These are phyloP conservation scores for Smittium mucronatum DNA, from an alignment of 371 early-diverging fungal genomes.

Conservation along the genomic window DNA sequence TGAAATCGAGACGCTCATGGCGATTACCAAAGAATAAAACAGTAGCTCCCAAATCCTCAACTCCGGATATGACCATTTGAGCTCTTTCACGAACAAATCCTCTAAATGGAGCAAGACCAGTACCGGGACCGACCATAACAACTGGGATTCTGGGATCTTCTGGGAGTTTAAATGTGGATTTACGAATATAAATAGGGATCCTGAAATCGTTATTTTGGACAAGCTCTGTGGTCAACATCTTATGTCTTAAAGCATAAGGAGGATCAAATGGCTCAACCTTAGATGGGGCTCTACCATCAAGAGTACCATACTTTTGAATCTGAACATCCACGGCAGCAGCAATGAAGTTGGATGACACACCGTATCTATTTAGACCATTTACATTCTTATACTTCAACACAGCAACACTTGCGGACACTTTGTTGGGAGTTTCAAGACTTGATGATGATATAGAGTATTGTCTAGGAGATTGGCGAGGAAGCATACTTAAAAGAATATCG, in stretches of 20 bases:
- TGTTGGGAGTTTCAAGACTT: slow-evolving; percentile 49
- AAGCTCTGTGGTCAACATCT: not conserved
- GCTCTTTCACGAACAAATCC: slow-evolving; percentile 87
- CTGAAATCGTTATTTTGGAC: slow-evolving; percentile 27
- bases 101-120: slow-evolving; percentile 95
- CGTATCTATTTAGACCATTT: slow-evolving; percentile 33
- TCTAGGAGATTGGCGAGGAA: slow-evolving; percentile 72
- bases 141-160: slow-evolving; percentile 63
- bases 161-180: slow-evolving; percentile 78
- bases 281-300: too few relatives aligned
- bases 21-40: slow-evolving; percentile 90
- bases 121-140: slow-evolving; percentile 95
- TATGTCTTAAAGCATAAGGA: not conserved
- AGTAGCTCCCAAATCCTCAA: slow-evolving; percentile 61
- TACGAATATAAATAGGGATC: slow-evolving; percentile 76
- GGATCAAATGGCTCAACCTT: not conserved
- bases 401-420: slow-evolving; percentile 71
- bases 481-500: slow-evolving; percentile 58
- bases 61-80: slow-evolving; percentile 35
- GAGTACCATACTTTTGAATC: too few relatives aligned
- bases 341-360: slow-evolving; percentile 60
- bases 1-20: slow-evolving; percentile 59
- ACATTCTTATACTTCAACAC: slow-evolving; percentile 53
- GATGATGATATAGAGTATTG: slow-evolving; percentile 92
- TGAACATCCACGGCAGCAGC: slow-evolving; percentile 2